These are phyloP conservation scores for Stygiomarasmius scandens DNA, from an alignment of 1,284 basidiomycete genomes.

Conservation along the genomic window DNA sequence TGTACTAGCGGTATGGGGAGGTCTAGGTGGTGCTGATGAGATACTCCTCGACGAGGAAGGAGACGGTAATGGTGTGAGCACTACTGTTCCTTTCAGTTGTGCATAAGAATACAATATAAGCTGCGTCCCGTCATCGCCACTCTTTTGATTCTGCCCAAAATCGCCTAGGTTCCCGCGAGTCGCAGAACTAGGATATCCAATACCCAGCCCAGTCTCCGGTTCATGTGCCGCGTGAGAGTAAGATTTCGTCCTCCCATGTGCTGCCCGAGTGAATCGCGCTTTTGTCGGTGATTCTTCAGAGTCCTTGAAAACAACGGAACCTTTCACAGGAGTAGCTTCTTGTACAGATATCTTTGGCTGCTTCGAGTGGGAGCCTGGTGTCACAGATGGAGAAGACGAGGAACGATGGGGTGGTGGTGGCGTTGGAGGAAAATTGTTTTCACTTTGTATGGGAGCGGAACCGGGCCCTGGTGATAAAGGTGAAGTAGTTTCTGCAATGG, in stretches of 20 bases:
- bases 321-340: slow-evolving; percentile 16
- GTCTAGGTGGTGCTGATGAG: background rate
- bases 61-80: slow-evolving; percentile 37
- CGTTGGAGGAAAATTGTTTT: slow-evolving; percentile 15
- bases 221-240: background rate
- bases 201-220: background rate
- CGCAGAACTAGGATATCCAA: background rate
- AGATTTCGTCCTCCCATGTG: background rate
- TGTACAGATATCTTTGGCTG: slow-evolving; percentile 22
- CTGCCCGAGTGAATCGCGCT: too few relatives aligned
- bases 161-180: background rate
- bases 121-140: slow-evolving; percentile 38
- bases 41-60: background rate
- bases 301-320: slow-evolving; percentile 10
- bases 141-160: too few relatives aligned
- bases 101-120: slow-evolving; percentile 87
- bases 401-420: background rate
- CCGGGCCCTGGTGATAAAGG: slow-evolving; percentile 24
- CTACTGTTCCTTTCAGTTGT: slow-evolving; percentile 74
- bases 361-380: background rate
- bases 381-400: background rate
- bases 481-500: slow-evolving; percentile 61
- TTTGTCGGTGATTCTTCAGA: background rate
- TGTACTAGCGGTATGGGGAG: background rate
- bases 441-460: slow-evolving; percentile 7